A percentile compares a stretch with the other conserved stretches of the same genome.
Conservation (phyloP, 352 stramenopile species). For the Phytopythium oedochilum region DNA sequence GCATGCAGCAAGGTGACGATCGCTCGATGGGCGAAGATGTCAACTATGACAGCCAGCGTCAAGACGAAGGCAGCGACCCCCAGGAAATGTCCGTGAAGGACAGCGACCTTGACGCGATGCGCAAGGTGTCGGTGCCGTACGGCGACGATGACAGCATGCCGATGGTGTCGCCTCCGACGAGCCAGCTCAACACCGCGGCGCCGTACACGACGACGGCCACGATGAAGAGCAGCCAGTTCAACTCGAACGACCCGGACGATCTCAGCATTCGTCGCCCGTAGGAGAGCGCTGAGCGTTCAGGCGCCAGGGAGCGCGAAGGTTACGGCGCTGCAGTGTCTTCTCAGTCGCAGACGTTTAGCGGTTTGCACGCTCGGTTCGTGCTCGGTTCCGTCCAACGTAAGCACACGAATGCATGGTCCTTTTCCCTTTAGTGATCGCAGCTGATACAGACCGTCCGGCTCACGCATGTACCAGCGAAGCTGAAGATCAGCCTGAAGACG, state of each 20-base stretch:
- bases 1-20: not conserved
- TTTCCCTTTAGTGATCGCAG: slow-evolving; percentile 12
- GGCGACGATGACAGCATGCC: not conserved
- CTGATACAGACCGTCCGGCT: slow-evolving; percentile 22
- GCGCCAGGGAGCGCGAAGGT: no score
- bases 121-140: not conserved
- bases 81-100: not conserved
- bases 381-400: no score
- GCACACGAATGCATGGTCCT: no score
- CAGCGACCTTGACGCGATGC: not conserved
- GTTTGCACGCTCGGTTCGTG: no score
- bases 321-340: no score
- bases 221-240: slow-evolving; percentile 4
- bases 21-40: not conserved
- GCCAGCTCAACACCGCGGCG: not conserved
- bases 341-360: no score
- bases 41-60: no score
- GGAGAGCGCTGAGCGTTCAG: no score
- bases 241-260: not conserved
- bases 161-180: not conserved
- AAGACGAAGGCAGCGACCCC: not conserved
- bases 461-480: slow-evolving; percentile 15
- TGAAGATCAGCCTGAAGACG: slow-evolving; percentile 16
- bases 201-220: not conserved
- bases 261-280: no score